A percentile compares a stretch with the other conserved stretches of the same genome.
These are phyloP conservation scores for Claviceps pusilla DNA, from an alignment of 2,329 filamentous ascomycete genomes.

Conservation along the genomic window DNA sequence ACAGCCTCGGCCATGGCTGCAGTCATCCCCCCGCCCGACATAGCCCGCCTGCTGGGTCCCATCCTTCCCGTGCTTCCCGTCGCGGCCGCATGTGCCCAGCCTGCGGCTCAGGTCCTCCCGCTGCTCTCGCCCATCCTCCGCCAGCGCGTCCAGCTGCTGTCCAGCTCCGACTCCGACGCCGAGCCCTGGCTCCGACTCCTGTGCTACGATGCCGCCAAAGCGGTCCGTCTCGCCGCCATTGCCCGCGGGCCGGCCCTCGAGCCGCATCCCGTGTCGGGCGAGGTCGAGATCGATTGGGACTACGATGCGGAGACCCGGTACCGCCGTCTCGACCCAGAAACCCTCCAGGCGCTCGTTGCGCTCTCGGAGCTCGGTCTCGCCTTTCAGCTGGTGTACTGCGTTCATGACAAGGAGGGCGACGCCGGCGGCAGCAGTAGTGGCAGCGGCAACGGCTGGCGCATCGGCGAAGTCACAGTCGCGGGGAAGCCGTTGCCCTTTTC, in stretches of 20 bases:
- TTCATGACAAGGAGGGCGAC: slow-evolving; percentile 44
- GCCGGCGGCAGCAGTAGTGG: slow-evolving; percentile 8
- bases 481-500: slow-evolving; percentile 44
- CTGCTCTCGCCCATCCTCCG: slow-evolving; percentile 51
- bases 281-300: slow-evolving; percentile 60
- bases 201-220: slow-evolving; percentile 47
- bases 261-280: slow-evolving; percentile 67
- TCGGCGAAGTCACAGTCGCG: slow-evolving; percentile 51
- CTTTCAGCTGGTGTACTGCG: slow-evolving; percentile 56
- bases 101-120: slow-evolving; percentile 40
- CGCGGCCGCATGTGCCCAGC: slow-evolving; percentile 41
- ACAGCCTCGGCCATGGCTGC: slow-evolving; percentile 11
- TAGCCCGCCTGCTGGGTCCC: slow-evolving; percentile 34
- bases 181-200: slow-evolving; percentile 61
- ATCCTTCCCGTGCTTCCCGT: slow-evolving; percentile 45
- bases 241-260: slow-evolving; percentile 51
- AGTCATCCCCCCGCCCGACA: slow-evolving; percentile 28
- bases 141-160: slow-evolving; percentile 51
- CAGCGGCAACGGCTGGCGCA: slow-evolving; percentile 49
- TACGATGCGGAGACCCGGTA: slow-evolving; percentile 49
- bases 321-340: slow-evolving; percentile 59
- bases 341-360: slow-evolving; percentile 51
- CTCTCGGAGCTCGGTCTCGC: slow-evolving; percentile 46
- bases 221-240: slow-evolving; percentile 43
- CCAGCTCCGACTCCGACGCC: slow-evolving; percentile 27